A percentile compares a stretch with the other conserved stretches of the same genome.
Conservation (phyloP, 129 eudicot species). For the Tagetes patula region DNA sequence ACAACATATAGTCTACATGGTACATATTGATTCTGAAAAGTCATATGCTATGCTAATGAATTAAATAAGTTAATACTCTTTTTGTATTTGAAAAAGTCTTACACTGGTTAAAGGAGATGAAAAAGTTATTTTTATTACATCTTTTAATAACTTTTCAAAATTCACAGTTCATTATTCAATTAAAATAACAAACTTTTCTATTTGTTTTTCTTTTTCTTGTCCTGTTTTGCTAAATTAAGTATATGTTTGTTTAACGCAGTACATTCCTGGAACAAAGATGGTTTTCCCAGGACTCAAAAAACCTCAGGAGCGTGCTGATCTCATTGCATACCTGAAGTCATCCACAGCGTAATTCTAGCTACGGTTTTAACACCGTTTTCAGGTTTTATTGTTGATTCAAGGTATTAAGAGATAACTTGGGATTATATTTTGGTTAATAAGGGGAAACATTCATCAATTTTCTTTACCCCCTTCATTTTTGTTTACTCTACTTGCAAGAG, state of each 20-base stretch:
- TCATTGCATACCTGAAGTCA: constrained; percentile 59
- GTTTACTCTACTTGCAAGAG: not conserved
- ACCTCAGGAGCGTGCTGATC: constrained; percentile 70
- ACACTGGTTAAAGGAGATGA: too few relatives aligned
- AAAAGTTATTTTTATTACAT: too few relatives aligned
- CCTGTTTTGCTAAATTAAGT: not conserved
- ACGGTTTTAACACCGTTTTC: constrained; percentile 1
- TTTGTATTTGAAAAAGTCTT: too few relatives aligned
- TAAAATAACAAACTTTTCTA: too few relatives aligned
- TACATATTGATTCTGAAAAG: too few relatives aligned
- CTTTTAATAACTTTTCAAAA: too few relatives aligned
- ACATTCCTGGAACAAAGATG: constrained; percentile 77
- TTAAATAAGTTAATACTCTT: too few relatives aligned
- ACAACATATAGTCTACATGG: too few relatives aligned
- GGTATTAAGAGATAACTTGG: constrained; percentile 24
- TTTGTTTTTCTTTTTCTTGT: not conserved
- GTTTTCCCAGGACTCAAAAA: constrained; percentile 77
- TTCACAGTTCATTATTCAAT: too few relatives aligned
- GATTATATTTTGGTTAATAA: constrained; percentile 15
- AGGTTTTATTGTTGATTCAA: constrained; percentile 27
- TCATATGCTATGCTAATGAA: too few relatives aligned
- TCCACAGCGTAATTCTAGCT: constrained; percentile 34
- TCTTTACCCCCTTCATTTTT: not conserved
- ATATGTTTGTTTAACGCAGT: constrained; percentile 30
- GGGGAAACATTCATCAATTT: constrained; percentile 11